Percentiles rank a stretch among this genome's conserved stretches.
These are phyloP conservation scores for Ocimum tenuiflorum DNA, from an alignment of 257 asterid genomes.

Conservation along the genomic window DNA sequence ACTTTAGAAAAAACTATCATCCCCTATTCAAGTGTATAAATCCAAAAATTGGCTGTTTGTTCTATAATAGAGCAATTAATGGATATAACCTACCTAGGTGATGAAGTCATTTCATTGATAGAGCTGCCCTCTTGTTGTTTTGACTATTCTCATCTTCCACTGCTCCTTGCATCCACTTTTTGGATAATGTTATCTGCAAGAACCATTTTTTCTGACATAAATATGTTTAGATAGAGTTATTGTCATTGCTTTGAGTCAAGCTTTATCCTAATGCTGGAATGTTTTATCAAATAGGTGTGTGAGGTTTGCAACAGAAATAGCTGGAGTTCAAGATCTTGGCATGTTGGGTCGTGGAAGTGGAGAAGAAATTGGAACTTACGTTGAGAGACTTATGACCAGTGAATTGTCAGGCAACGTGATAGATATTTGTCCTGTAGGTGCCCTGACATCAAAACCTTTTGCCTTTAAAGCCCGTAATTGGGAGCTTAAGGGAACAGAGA, in stretches of 20 bases:
- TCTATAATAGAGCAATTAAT: too few relatives aligned
- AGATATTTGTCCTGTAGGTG: conserved; percentile 99
- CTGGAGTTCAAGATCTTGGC: conserved; percentile 98
- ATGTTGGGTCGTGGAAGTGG: conserved; percentile 99
- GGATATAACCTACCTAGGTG: not conserved
- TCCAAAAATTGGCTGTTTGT: too few relatives aligned
- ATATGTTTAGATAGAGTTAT: not conserved
- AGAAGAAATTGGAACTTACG: conserved; percentile 99
- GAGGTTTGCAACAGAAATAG: conserved; percentile 87
- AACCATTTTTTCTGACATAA: not conserved
- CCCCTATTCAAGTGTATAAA: too few relatives aligned
- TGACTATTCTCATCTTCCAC: not conserved
- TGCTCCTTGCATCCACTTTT: not conserved
- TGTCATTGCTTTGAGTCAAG: not conserved
- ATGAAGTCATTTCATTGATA: not conserved
- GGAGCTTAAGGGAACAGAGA: conserved; percentile 98
- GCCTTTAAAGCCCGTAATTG: conserved; percentile 98
- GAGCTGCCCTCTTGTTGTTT: not conserved
- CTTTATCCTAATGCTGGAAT: conserved; percentile 18
- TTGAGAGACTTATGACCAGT: conserved; percentile 93
- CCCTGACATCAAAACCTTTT: conserved; percentile 96
- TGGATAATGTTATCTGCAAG: not conserved
- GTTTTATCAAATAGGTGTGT: conserved; percentile 70
- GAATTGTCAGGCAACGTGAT: conserved; percentile 97
- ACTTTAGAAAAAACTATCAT: too few relatives aligned